A percentile compares a stretch with the other conserved stretches of the same genome.
Conservation (phyloP, 1,284 basidiomycete species). For the Naganishia cerealis region DNA sequence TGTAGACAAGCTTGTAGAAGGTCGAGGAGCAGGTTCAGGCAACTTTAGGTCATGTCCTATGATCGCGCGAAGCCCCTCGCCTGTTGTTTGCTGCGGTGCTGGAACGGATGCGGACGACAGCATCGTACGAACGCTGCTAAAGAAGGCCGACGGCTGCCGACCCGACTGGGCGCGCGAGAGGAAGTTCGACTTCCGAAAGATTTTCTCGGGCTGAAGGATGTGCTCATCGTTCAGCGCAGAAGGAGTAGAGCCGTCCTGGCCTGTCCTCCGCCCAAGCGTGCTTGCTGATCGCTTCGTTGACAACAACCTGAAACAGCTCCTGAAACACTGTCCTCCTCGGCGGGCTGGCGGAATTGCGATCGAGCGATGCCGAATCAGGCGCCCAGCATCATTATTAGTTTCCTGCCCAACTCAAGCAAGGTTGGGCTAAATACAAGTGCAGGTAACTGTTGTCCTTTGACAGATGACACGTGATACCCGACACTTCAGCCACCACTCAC, state of each 20-base stretch:
- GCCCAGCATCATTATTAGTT: neutral
- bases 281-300: too few species aligned
- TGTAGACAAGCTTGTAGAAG: too few species aligned
- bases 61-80: neutral
- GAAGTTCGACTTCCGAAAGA: conserved; percentile 13
- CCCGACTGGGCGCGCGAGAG: conserved; percentile 14
- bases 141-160: neutral
- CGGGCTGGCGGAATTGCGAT: neutral
- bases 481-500: too few species aligned
- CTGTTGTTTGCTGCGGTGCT: too few species aligned
- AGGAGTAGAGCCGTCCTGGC: too few species aligned
- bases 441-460: too few species aligned
- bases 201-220: conserved; percentile 7
- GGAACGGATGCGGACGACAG: too few species aligned
- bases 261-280: too few species aligned
- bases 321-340: neutral
- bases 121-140: neutral
- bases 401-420: neutral
- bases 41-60: too few species aligned
- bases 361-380: conserved; percentile 1
- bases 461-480: too few species aligned
- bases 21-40: too few species aligned
- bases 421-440: too few species aligned
- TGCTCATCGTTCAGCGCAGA: neutral
- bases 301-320: neutral